These are phyloP conservation scores for Chytriomyces sp. DNA, from an alignment of 192 early-diverging fungal species.

Conservation along the genomic window DNA sequence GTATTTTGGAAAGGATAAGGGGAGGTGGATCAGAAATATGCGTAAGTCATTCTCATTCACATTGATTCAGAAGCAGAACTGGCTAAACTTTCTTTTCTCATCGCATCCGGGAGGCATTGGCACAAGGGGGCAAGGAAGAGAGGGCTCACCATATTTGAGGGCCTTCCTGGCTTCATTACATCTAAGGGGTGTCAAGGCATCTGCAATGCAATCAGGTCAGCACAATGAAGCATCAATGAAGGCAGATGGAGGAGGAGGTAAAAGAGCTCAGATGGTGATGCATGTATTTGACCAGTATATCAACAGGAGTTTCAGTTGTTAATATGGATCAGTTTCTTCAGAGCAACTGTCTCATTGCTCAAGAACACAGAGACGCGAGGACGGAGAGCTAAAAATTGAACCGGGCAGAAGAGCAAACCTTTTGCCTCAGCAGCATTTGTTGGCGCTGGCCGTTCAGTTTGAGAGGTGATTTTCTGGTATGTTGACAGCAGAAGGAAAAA, in stretches of 20 bases:
- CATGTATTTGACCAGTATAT: slow-evolving; percentile 28
- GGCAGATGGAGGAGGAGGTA: background rate
- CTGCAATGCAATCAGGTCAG: background rate
- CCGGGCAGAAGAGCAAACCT: too few species aligned
- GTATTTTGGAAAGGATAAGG: background rate
- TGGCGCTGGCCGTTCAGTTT: too few species aligned
- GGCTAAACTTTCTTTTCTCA: slow-evolving; percentile 27
- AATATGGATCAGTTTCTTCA: slow-evolving; percentile 28
- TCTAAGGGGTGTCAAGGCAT: too few species aligned
- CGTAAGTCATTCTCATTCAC: slow-evolving; percentile 27
- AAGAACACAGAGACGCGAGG: too few species aligned
- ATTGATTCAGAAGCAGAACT: slow-evolving; percentile 32
- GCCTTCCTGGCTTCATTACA: background rate
- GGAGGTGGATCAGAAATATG: slow-evolving; percentile 27
- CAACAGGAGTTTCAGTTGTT: slow-evolving; percentile 23
- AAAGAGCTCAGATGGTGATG: slow-evolving; percentile 33
- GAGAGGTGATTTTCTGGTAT: too few species aligned
- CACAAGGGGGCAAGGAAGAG: background rate
- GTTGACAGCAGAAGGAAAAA: too few species aligned
- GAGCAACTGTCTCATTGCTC: background rate
- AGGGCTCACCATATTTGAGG: background rate
- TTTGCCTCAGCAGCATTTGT: too few species aligned
- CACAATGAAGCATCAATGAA: background rate
- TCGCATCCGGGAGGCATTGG: background rate
- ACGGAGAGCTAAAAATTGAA: too few species aligned